Percentiles rank a stretch among this genome's conserved stretches.
Conservation (phyloP, 306 rosid genomes). For the Malus asiatica region DNA sequence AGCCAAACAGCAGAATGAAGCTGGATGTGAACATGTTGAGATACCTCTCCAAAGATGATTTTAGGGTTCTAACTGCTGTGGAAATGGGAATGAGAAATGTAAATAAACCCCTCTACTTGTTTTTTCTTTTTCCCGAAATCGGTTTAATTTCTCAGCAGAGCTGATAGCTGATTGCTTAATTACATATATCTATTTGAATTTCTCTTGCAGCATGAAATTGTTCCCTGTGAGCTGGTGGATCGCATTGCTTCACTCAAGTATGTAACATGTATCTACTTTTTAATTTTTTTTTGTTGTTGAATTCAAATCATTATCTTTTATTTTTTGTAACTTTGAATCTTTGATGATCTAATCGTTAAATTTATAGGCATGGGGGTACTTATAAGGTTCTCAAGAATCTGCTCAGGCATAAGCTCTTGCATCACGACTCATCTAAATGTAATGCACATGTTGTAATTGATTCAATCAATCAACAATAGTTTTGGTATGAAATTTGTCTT, state of each 20-base stretch:
- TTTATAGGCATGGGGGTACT: constrained; percentile 78
- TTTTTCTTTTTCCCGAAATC: background rate
- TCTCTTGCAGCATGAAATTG: constrained; percentile 68
- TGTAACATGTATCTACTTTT: background rate
- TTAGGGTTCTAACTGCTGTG: constrained; percentile 88
- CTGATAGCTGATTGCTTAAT: background rate
- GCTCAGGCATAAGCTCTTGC: constrained; percentile 80
- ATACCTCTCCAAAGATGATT: constrained; percentile 82
- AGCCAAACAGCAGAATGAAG: constrained; percentile 43
- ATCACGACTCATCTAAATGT: constrained; percentile 92
- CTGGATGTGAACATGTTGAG: constrained; percentile 69
- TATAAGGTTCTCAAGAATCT: constrained; percentile 80
- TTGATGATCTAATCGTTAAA: background rate
- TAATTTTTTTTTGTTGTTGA: background rate
- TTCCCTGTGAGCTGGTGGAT: constrained; percentile 62
- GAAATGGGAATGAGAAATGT: constrained; percentile 94
- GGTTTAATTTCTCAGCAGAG: background rate
- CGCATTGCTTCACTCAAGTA: constrained; percentile 75
- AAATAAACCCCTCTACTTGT: constrained; percentile 16
- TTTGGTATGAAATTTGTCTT: background rate
- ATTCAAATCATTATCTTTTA: background rate
- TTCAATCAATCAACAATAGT: background rate
- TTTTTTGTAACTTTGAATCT: background rate
- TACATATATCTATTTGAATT: background rate
- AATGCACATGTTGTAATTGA: constrained; percentile 5